Evolutionary conservation across 306 rosid species (phyloP), one percentile per base, ranked within the genome.

Genomic region (Quillaja saponaria): DNA sequence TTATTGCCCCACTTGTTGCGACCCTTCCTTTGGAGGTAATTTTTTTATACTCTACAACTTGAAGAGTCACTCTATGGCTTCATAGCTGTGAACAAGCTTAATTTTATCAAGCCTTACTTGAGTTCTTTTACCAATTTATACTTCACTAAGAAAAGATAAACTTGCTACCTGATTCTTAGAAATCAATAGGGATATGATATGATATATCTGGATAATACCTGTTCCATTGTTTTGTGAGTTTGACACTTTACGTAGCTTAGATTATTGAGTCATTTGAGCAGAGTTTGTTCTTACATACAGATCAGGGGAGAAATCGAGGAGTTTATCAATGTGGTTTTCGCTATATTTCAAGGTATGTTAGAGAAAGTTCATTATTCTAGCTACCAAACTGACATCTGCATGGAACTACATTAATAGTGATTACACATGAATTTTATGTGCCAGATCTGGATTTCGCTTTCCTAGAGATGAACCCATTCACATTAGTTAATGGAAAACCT

Each of bases 11-110:
- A 52, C 90, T 91, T 54, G 80, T 91, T 55, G 92, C 86, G 44
- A 88, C 90, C 60, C 95, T 91, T 70, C 96, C 95, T 49, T 62
- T 86, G 63, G 97, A 88, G 96, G 96, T 82, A 80, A 75, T 33
- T 62, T 72, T 18, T 13, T 8, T 34, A 16, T 34, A 31, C 25
- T 44, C 19, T 19, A 34, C 53, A 28, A 42, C 55, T 50, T 47
- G 31, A 20, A 28, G 16, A 21, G 8, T 65, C 59, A 25, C 41
- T 55, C 34, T 42, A 45, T 47, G 34, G 42, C 45, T 67, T 51
- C 25, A 44, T 19, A 10, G 39, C 37, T 40, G 52, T 58, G 37
- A 64, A 63, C 55, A 44, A 6, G 20, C 56, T 53, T 39, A 55
- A 21, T 53, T 48, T 63, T 64, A 21, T 44, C 0, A 33, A n/a